Base-by-base conservation (phyloP, 768 basidiomycete species). In the Calocybe gangraenosa region DNA sequence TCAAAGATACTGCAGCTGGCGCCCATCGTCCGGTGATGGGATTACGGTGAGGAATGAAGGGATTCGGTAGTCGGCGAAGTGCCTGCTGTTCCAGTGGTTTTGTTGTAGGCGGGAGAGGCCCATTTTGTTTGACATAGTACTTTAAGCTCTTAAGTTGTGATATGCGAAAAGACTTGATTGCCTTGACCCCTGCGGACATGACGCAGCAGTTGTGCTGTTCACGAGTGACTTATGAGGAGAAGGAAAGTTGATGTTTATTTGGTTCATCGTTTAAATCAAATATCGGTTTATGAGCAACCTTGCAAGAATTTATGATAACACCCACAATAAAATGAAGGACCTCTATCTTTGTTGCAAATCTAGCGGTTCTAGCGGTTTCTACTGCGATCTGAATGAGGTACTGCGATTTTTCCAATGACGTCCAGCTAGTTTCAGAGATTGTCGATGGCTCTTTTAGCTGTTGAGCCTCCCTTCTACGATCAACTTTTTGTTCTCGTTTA, bases 11-110 rank as follows among this genome's bases (percentile, higher is more conserved):
- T 49, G 75, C 77, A 9, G 89, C 73, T 0, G 81, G 78, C 20
- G 71, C 72, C 86, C 87, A 90, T 59, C 76, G 69, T 17, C 78
- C 79, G 0, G 80, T 78, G 38, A 72, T 66, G 0, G 76, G 65
- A 51, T 84, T 84, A 43, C 70, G 72, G 37, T 67, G 71, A 3
- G 87, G 75, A 33, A 90, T 57, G 62, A 92, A 91, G 6, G 88
- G 88, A 58, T 90, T 92, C 25, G 70, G 69, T 11, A 76, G 67
- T 23, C 57, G 54, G 35, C 64, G 54, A 33, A 58, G 32, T 15
- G 55, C 37, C 17, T 52, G 47, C 13, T 47, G 36, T 3, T 48
- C 28, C 18, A 20, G 38, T 25, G 57, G 42, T 8, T 45, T 46
- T n/a, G 55, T 35, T 21, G 55, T 5, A 21, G 62, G 51, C n/a